Evolutionary conservation across 768 basidiomycete genomes (phyloP).

Genomic region (Termitomyces sp.): DNA sequence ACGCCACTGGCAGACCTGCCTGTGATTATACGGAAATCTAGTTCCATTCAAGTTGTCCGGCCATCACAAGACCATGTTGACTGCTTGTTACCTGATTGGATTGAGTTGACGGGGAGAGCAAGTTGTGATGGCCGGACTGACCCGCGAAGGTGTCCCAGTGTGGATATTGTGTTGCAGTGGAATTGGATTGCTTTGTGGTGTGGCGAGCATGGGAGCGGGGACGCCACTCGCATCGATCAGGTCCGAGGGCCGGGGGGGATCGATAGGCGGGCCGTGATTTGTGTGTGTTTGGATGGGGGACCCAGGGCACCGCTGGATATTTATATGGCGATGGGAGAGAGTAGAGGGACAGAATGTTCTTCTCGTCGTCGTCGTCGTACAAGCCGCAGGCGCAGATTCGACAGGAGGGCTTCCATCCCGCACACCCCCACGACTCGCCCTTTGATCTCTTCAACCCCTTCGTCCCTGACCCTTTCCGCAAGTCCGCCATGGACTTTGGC

Average conservation of each 20-base stretch:
- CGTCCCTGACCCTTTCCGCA: slow-evolving; percentile 50
- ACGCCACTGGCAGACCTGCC: too few relatives aligned
- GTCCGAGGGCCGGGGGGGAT: neutral
- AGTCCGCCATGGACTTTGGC: slow-evolving; percentile 50
- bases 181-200: too few relatives aligned
- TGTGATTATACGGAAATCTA: too few relatives aligned
- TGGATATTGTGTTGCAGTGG: too few relatives aligned
- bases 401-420: slow-evolving; percentile 69
- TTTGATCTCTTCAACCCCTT: slow-evolving; percentile 38
- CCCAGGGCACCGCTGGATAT: slow-evolving; percentile 6
- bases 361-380: slow-evolving; percentile 29
- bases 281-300: slow-evolving; percentile 6
- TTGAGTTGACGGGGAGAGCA: too few relatives aligned
- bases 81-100: too few relatives aligned
- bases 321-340: slow-evolving; percentile 1
- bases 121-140: too few relatives aligned
- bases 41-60: too few relatives aligned
- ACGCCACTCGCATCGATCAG: neutral
- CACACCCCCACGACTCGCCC: slow-evolving; percentile 18
- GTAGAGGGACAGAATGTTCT: slow-evolving; percentile 20
- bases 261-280: neutral
- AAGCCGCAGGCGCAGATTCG: slow-evolving; percentile 50
- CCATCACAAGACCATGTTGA: too few relatives aligned
- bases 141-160: too few relatives aligned
- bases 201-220: too few relatives aligned